A percentile compares a stretch with the other conserved stretches of the same genome.
Evolutionary conservation across 306 rosid genomes (phyloP).

Genomic region (Dalbergia oliveri): DNA sequence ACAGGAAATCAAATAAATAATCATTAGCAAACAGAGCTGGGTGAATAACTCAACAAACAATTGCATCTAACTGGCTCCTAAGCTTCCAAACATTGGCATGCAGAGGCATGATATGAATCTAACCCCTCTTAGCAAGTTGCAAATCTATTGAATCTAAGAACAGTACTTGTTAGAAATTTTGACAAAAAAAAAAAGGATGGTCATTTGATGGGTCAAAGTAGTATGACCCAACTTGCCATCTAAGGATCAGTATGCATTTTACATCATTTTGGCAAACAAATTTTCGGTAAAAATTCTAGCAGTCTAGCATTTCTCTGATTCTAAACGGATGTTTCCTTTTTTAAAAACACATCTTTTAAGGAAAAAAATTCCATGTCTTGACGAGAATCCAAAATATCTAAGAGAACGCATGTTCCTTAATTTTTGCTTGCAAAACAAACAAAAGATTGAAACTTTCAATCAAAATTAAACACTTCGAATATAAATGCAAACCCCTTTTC

Average conservation of each 20-base stretch:
- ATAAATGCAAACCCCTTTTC: slow-evolving; percentile 25
- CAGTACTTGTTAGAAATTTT: no score
- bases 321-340: not conserved
- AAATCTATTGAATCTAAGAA: slow-evolving; percentile 22
- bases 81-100: slow-evolving; percentile 18
- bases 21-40: slow-evolving; percentile 33
- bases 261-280: no score
- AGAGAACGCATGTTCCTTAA: not conserved
- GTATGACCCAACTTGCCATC: no score
- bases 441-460: slow-evolving; percentile 38
- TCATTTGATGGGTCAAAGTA: no score
- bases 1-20: slow-evolving; percentile 11
- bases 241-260: no score
- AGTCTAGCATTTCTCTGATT: no score
- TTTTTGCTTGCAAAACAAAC: slow-evolving; percentile 28
- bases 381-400: not conserved
- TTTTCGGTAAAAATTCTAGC: no score
- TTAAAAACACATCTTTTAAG: not conserved
- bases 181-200: no score
- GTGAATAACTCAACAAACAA: slow-evolving; percentile 34
- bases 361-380: slow-evolving; percentile 1
- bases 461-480: not conserved
- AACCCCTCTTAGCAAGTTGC: slow-evolving; percentile 7
- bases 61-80: not conserved
- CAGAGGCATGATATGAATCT: slow-evolving; percentile 17